phyloP scores from a whole-genome alignment of 31 red algal genomes.

The Odonthalia washingtoniensis region DNA sequence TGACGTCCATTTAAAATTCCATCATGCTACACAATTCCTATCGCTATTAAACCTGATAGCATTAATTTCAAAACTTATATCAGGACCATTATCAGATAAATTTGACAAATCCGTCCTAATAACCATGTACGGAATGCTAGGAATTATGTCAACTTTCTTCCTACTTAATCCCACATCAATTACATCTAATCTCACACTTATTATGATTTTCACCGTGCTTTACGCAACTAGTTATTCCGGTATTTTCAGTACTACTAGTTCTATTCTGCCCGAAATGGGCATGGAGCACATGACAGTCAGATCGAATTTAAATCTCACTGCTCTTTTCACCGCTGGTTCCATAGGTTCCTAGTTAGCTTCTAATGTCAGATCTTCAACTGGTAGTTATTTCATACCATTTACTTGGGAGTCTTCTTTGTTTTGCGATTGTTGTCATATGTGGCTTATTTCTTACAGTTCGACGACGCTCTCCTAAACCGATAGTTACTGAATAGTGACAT shows the following conservation, averaged over 20 bases:
- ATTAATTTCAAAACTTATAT: conserved; percentile 54
- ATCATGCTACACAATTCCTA: conserved; percentile 52
- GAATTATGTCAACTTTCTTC: conserved; percentile 18
- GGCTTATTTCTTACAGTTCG: too few species aligned
- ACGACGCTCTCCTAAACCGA: too few species aligned
- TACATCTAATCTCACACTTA: conserved; percentile 36
- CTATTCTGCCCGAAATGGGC: conserved; percentile 72
- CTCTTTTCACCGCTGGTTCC: conserved; percentile 58
- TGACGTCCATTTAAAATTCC: conserved; percentile 64
- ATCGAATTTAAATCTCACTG: conserved; percentile 76
- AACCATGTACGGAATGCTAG: conserved; percentile 38
- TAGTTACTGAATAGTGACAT: too few species aligned
- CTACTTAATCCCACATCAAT: conserved; percentile 48
- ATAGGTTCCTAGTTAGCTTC: conserved; percentile 60
- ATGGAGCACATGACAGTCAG: conserved; percentile 50
- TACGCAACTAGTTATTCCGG: conserved; percentile 59
- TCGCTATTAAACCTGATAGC: conserved; percentile 64
- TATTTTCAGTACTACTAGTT: conserved; percentile 68
- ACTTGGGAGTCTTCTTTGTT: conserved; percentile 50
- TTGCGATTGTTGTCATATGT: conserved; percentile 31
- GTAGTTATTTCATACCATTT: conserved; percentile 70
- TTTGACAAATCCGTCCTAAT: conserved; percentile 57
- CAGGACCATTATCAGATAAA: conserved; percentile 67
- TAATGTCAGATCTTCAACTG: conserved; percentile 32
- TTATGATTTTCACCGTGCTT: conserved; percentile 7